Evolutionary conservation across 371 early-diverging fungal genomes (phyloP).

Genomic region (Capillidium heterosporum): DNA sequence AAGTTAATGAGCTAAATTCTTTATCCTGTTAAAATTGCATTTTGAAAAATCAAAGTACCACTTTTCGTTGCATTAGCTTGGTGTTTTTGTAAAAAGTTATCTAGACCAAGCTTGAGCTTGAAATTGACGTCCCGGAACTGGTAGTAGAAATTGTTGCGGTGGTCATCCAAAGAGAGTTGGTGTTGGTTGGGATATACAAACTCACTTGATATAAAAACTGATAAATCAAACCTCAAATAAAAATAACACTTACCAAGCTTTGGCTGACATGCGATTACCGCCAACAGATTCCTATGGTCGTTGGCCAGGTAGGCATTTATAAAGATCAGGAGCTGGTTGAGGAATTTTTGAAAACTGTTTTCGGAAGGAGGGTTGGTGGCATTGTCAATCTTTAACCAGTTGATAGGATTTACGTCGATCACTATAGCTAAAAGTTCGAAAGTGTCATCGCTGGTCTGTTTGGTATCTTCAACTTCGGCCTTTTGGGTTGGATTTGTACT

Average conservation of each 20-base stretch:
- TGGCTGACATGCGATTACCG: constrained; percentile 1
- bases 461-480: neutral
- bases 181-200: neutral
- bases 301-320: constrained; percentile 1
- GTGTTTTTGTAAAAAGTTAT: neutral
- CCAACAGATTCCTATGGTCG: neutral
- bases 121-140: constrained; percentile 1
- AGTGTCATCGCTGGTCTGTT: neutral
- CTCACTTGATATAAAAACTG: neutral
- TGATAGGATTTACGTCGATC: constrained; percentile 1
- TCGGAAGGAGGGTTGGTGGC: neutral
- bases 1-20: neutral
- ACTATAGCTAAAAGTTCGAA: constrained; percentile 1
- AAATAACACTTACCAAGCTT: constrained; percentile 1
- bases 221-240: neutral
- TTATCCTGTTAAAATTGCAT: neutral
- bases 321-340: constrained; percentile 1
- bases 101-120: neutral
- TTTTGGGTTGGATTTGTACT: too few species aligned
- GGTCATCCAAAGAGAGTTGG: neutral
- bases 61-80: neutral
- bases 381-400: neutral
- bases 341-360: neutral
- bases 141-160: neutral
- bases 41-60: neutral